phyloP scores from a whole-genome alignment of 805 yeast species.

The Vanderwaltozyma verrucispora region DNA sequence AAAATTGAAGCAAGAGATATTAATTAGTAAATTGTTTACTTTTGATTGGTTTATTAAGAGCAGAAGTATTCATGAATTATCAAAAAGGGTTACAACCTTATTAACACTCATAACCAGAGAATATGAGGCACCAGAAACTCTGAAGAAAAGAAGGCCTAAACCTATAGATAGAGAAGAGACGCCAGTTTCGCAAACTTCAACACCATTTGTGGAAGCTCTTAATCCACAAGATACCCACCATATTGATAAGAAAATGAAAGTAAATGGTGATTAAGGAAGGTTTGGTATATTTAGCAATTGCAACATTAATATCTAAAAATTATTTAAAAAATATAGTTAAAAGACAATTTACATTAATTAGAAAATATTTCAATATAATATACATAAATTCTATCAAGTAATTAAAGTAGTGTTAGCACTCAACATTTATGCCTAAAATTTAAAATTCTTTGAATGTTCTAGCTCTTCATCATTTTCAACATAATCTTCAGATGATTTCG shows the following conservation, averaged over 20 bases:
- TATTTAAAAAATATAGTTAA: neutral
- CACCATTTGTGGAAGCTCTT: neutral
- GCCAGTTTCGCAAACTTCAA: constrained; percentile 8
- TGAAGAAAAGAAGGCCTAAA: constrained; percentile 37
- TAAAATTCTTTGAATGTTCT: constrained; percentile 13
- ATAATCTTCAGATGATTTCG: too few relatives aligned
- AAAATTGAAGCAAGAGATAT: constrained; percentile 53
- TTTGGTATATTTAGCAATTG: constrained; percentile 1
- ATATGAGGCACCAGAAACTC: constrained; percentile 48
- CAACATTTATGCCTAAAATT: constrained; percentile 12
- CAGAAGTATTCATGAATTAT: constrained; percentile 60
- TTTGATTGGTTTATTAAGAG: constrained; percentile 69
- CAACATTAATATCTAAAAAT: neutral
- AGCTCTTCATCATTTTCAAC: constrained; percentile 4
- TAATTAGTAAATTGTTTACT: constrained; percentile 46
- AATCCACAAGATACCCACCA: constrained; percentile 4
- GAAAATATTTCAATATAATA: too few relatives aligned
- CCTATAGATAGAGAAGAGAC: constrained; percentile 12
- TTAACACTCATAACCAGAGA: constrained; percentile 61
- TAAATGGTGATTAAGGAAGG: neutral
- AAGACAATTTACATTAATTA: too few relatives aligned
- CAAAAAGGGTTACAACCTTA: constrained; percentile 59
- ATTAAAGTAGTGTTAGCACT: too few relatives aligned
- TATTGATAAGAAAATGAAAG: constrained; percentile 9
- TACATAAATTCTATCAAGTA: too few relatives aligned